These are phyloP conservation scores for Pythium aristosporum DNA, from an alignment of 352 stramenopile genomes.

Conservation along the genomic window DNA sequence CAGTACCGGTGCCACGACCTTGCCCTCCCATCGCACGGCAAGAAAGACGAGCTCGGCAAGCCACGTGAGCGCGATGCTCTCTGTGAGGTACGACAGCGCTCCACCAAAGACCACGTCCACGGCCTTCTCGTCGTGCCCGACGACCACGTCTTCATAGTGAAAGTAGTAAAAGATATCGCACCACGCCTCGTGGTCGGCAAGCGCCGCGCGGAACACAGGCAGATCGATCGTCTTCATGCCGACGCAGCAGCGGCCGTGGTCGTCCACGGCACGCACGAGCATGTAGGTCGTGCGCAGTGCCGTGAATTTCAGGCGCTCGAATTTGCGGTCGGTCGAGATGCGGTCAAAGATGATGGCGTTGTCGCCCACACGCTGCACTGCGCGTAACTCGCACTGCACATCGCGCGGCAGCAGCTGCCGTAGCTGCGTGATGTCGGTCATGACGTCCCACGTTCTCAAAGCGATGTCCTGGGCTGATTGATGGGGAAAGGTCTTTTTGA, in stretches of 20 bases:
- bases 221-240: constrained; percentile 67
- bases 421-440: constrained; percentile 37
- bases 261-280: constrained; percentile 32
- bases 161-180: constrained; percentile 74
- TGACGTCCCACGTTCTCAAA: constrained; percentile 38
- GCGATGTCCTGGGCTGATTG: constrained; percentile 29
- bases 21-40: constrained; percentile 54
- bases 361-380: constrained; percentile 44
- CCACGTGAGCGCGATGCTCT: constrained; percentile 48
- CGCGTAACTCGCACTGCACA: constrained; percentile 40
- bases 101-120: constrained; percentile 44
- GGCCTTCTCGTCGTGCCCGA: background rate
- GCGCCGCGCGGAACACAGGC: constrained; percentile 39
- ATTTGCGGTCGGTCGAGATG: constrained; percentile 34
- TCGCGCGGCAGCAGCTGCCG: constrained; percentile 35
- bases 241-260: constrained; percentile 34
- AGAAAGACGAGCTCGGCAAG: constrained; percentile 60
- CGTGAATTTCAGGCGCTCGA: constrained; percentile 27
- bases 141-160: constrained; percentile 32
- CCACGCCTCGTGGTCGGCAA: constrained; percentile 47
- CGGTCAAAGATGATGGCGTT: constrained; percentile 51
- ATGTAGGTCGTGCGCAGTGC: constrained; percentile 55
- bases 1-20: constrained; percentile 44
- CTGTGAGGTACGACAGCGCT: constrained; percentile 47
- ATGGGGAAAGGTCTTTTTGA: constrained; percentile 42